Percentiles rank a stretch among this genome's conserved stretches.
Conservation (phyloP, 2,329 filamentous ascomycete species). For the Colletotrichum siamense region DNA sequence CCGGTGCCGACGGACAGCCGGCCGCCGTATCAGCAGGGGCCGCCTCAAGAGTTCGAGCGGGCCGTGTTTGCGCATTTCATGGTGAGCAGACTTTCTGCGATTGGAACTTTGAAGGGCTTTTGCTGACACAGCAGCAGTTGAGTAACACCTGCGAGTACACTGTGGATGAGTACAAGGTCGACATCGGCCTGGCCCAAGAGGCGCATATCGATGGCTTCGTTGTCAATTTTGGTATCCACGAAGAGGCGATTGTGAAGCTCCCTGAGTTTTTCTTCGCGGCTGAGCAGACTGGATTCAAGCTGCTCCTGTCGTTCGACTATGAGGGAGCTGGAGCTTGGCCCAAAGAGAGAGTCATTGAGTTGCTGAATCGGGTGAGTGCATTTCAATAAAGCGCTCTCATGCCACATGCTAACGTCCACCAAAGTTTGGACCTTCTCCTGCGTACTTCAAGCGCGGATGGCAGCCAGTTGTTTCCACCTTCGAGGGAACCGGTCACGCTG, state of each 20-base stretch:
- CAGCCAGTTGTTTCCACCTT: constrained; percentile 46
- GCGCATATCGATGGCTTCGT: constrained; percentile 21
- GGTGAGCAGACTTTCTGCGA: not conserved
- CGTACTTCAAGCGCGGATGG: constrained; percentile 27
- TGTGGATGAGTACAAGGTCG: constrained; percentile 12
- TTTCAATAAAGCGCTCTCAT: not conserved
- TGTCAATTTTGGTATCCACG: constrained; percentile 16
- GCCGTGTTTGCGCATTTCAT: constrained; percentile 20
- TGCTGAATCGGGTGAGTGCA: constrained; percentile 2
- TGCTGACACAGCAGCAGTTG: not conserved
- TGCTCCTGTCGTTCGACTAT: constrained; percentile 20
- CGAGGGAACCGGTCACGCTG: constrained; percentile 44
- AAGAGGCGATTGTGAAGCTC: constrained; percentile 20
- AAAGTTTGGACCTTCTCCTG: not conserved
- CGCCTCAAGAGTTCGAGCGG: constrained; percentile 1
- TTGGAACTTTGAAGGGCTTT: not conserved
- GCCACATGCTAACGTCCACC: not conserved
- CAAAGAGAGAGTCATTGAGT: constrained; percentile 6
- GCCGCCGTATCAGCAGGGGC: not conserved
- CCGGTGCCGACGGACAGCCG: not conserved
- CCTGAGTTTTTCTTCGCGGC: constrained; percentile 14
- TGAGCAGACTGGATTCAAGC: constrained; percentile 17
- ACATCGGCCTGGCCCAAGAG: constrained; percentile 16
- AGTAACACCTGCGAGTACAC: constrained; percentile 19
- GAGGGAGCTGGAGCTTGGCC: constrained; percentile 18